phyloP scores from a whole-genome alignment of 305 asterid species.

The Fraxinus sp. region DNA sequence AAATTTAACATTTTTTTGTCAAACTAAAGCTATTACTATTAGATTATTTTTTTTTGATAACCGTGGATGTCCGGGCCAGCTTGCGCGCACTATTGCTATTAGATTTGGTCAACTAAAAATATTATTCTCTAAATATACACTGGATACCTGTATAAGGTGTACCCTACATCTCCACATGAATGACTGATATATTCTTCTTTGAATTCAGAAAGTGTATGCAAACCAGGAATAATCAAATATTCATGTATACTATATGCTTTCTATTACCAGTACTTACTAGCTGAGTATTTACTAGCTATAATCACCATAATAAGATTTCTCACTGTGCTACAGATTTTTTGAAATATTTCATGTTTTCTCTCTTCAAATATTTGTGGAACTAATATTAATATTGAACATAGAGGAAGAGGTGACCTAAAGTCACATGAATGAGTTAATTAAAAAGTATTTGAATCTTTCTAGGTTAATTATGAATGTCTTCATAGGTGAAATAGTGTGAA shows the following conservation, averaged over 20 bases:
- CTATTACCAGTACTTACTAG: not conserved
- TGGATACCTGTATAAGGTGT: not conserved
- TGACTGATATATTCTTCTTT: not conserved
- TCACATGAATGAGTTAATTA: not conserved
- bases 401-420: not conserved
- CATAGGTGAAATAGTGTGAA: not conserved
- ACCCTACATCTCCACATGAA: not conserved
- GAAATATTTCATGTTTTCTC: not conserved
- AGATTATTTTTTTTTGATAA: not conserved
- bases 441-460: not conserved
- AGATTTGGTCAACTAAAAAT: not conserved
- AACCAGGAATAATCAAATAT: not conserved
- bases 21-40: not conserved
- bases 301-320: not conserved
- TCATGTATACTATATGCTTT: not conserved
- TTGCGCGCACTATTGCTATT: not conserved
- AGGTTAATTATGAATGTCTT: not conserved
- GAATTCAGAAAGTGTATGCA: not conserved
- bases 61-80: too few relatives aligned
- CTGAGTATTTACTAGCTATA: not conserved
- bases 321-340: constrained; percentile 8
- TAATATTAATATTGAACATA: not conserved
- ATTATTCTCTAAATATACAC: not conserved
- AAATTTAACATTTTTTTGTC: not conserved
- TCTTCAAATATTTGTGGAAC: not conserved